A percentile compares a stretch with the other conserved stretches of the same genome.
phyloP scores from a whole-genome alignment of 352 stramenopile species.

The Achlya hypogyna region DNA sequence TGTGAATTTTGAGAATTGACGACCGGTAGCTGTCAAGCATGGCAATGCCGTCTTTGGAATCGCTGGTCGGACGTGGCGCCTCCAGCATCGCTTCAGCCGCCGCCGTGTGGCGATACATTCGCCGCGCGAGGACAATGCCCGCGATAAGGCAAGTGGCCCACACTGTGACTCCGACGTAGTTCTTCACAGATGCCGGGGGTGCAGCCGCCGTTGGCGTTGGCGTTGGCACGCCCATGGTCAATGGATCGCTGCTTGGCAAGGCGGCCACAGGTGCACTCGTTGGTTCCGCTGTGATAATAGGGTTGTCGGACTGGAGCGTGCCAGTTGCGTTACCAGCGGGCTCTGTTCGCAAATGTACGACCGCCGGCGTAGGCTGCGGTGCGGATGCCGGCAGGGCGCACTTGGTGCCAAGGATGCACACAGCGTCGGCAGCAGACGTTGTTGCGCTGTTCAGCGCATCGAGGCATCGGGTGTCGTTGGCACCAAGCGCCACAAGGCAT shows the following conservation, averaged over 20 bases:
- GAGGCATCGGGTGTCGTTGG: background rate
- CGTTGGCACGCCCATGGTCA: background rate
- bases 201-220: background rate
- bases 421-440: background rate
- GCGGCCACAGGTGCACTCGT: background rate
- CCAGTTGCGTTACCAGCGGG: background rate
- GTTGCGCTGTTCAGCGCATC: background rate
- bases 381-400: background rate
- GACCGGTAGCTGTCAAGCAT: conserved; percentile 3
- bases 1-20: background rate
- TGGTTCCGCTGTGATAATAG: background rate
- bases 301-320: background rate
- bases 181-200: background rate
- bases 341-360: background rate
- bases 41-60: background rate
- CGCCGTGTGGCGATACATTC: background rate
- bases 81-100: background rate
- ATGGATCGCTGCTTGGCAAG: background rate
- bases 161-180: background rate
- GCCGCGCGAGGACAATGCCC: background rate
- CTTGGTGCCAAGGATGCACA: background rate
- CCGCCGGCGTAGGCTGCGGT: background rate
- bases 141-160: background rate
- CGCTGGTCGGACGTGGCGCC: background rate
- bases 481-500: background rate